Base-by-base conservation (phyloP, 75 land plant species). In the Pinus tabuliformis region DNA sequence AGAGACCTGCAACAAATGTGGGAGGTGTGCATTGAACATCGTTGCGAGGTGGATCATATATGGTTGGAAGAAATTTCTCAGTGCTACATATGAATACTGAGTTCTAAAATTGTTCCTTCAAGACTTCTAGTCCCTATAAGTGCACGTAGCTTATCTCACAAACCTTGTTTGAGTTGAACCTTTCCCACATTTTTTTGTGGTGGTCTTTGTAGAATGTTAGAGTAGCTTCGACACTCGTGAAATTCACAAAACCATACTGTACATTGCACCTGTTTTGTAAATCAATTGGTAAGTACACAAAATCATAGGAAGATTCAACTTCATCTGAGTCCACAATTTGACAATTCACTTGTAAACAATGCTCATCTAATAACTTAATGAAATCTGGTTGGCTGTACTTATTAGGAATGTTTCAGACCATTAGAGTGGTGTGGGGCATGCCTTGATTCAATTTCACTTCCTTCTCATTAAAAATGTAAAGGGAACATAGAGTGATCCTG, bases 251-350 rank as follows among this genome's bases (percentile, higher is more conserved):
- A 6, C 88, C 90, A 49, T 88, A 88, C 17, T 88, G 88, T 62
- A 88, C 56, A 45, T 88, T 88, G 77, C 82, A 83, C 59, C 76
- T 72, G 72, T 80, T 85, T 74, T 78, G 81, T n/a, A 92, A 92
- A 76, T 92, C 92, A 24, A 92, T 83, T 0, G 95, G 95, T 58
- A 90, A 75, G 52, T 92, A 92, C 13, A 90, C 77, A 63, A 92
- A 90, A 78, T 92, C 92, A 73, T 77, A 90, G 0, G 95, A 90
- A 18, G 90, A 86, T 2, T 72, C 81, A 15, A 72, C 75, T 57
- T 81, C 82, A 20, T 75, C 70, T 0, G 75, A 11, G 21, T 36
- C 80, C 60, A 37, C 36, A 15, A 14, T n/a, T 61, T 62, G 73
- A 62, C 58, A 20, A 74, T 90, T 92, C 33, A 70, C 82, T 4